These are phyloP conservation scores for Pythium coloratum DNA, from an alignment of 352 stramenopile species.

Conservation along the genomic window DNA sequence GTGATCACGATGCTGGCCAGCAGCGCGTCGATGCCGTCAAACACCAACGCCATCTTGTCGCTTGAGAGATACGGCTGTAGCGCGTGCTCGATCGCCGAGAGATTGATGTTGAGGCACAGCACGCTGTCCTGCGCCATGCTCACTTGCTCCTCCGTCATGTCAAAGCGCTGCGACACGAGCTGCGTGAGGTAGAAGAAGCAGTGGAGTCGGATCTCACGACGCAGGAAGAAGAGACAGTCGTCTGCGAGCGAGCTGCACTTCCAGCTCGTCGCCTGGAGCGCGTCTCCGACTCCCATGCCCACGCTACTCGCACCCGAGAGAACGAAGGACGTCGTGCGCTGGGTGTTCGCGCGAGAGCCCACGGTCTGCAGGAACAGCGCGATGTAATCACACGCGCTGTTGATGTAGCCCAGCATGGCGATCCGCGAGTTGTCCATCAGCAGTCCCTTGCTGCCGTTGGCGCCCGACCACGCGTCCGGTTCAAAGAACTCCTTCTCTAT, in stretches of 20 bases:
- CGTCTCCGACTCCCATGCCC: constrained; percentile 13
- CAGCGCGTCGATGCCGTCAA: constrained; percentile 73
- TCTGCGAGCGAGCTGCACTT: constrained; percentile 73
- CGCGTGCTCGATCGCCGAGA: constrained; percentile 74
- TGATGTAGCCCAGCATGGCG: constrained; percentile 79
- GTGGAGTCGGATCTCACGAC: constrained; percentile 71
- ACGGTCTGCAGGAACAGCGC: constrained; percentile 46
- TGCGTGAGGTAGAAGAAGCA: constrained; percentile 83
- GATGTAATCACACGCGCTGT: constrained; percentile 75
- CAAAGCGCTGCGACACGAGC: constrained; percentile 61
- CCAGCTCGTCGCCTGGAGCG: constrained; percentile 60
- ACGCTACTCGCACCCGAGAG: neutral
- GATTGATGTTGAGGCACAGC: constrained; percentile 71
- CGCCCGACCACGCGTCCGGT: constrained; percentile 45
- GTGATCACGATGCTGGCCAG: constrained; percentile 60
- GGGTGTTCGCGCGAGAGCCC: neutral
- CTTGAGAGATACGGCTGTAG: constrained; percentile 68
- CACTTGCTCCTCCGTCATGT: constrained; percentile 49
- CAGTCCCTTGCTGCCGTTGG: constrained; percentile 41
- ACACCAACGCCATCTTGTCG: constrained; percentile 74
- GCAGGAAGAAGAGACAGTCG: constrained; percentile 77
- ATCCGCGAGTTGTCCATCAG: constrained; percentile 77
- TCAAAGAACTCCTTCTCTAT: constrained; percentile 67
- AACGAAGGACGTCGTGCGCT: constrained; percentile 20
- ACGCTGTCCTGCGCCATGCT: constrained; percentile 77